Evolutionary conservation across 2,329 filamentous ascomycete genomes (phyloP).

Genomic region (Passalora sequoiae): DNA sequence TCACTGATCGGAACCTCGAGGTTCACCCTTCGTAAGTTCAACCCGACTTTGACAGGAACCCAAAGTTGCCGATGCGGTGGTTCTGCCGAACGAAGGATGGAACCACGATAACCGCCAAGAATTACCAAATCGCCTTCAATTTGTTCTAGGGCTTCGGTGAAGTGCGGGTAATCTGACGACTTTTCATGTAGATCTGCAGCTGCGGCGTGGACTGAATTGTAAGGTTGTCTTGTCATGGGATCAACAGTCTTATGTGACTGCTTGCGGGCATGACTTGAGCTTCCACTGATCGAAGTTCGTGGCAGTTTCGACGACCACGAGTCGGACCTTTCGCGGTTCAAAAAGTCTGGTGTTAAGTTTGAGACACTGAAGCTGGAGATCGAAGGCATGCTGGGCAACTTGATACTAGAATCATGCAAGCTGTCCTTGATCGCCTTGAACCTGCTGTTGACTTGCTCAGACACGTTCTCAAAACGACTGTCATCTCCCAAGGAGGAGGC

Average conservation of each 20-base stretch:
- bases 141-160: conserved; percentile 55
- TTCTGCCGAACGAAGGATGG: conserved; percentile 77
- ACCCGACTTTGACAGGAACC: conserved; percentile 87
- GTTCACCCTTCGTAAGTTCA: conserved; percentile 88
- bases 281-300: background rate
- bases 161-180: conserved; percentile 46
- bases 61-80: conserved; percentile 81
- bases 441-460: conserved; percentile 80
- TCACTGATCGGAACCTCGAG: conserved; percentile 73
- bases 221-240: conserved; percentile 25
- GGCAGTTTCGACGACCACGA: conserved; percentile 16
- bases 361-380: conserved; percentile 42
- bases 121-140: conserved; percentile 82
- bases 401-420: conserved; percentile 76
- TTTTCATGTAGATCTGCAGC: conserved; percentile 23
- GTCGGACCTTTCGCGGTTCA: conserved; percentile 26
- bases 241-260: conserved; percentile 19
- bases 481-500: conserved; percentile 83
- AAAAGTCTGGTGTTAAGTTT: conserved; percentile 27
- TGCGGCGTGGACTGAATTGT: conserved; percentile 22
- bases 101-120: conserved; percentile 85
- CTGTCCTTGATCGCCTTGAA: conserved; percentile 88
- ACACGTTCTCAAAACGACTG: conserved; percentile 70
- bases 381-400: conserved; percentile 47
- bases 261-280: conserved; percentile 6